These are phyloP conservation scores for Tolypocladium amazonense DNA, from an alignment of 2,329 filamentous ascomycete genomes.

Conservation along the genomic window DNA sequence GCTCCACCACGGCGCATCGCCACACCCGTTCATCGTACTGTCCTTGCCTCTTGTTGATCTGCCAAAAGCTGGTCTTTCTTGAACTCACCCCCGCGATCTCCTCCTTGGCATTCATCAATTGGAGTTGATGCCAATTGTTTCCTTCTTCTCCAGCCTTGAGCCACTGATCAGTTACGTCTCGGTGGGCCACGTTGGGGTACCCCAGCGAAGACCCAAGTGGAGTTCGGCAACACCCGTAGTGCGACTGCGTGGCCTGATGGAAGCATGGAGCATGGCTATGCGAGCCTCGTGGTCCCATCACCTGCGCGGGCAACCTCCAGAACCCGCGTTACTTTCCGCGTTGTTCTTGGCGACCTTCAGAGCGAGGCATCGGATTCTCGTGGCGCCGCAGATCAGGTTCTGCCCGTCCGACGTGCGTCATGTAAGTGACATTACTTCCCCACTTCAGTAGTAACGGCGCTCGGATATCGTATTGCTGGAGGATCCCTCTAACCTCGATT, in stretches of 20 bases:
- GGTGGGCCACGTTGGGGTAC: too few species aligned
- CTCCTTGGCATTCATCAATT: neutral
- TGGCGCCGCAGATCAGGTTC: neutral
- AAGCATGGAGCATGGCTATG: neutral
- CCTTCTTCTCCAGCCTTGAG: too few species aligned
- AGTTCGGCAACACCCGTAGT: neutral
- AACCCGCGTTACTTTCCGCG: neutral
- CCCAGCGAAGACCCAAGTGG: too few species aligned
- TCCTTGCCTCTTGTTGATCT: neutral
- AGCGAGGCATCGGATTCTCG: neutral
- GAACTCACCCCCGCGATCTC: neutral
- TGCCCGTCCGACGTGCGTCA: neutral
- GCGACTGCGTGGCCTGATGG: neutral
- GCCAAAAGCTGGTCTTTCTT: neutral
- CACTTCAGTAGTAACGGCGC: neutral
- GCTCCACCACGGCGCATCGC: neutral
- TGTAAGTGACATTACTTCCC: neutral
- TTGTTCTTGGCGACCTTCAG: neutral
- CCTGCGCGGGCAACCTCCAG: neutral
- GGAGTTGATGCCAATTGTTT: neutral
- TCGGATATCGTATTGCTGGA: neutral
- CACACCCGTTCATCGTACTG: neutral
- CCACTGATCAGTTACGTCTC: too few species aligned
- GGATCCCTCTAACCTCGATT: neutral
- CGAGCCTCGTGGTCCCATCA: neutral